phyloP scores from a whole-genome alignment of 2,329 filamentous ascomycete species.

The Bipolaris zeicola region DNA sequence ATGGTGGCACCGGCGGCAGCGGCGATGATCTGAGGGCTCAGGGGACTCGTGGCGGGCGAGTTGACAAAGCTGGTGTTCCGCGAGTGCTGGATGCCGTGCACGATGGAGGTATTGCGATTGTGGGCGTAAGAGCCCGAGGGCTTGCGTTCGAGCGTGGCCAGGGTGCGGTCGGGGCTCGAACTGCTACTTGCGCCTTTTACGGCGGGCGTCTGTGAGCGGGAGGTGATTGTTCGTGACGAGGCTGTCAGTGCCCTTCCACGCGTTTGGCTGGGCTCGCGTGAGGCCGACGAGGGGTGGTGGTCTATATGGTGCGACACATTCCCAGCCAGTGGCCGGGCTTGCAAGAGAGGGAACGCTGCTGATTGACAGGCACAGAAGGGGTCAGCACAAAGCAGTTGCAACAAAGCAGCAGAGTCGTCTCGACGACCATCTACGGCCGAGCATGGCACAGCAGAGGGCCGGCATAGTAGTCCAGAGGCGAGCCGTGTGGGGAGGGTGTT shows the following conservation, averaged over 20 bases:
- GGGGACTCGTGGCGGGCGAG: conserved; percentile 74
- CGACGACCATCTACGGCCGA: conserved; percentile 30
- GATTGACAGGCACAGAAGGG: conserved; percentile 25
- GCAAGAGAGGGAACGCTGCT: conserved; percentile 49
- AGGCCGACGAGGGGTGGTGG: conserved; percentile 35
- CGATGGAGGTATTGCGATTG: conserved; percentile 94
- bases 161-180: conserved; percentile 48
- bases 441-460: conserved; percentile 22
- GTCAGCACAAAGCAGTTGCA: conserved; percentile 38
- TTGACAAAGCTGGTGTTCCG: conserved; percentile 86
- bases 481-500: conserved; percentile 20
- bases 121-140: conserved; percentile 73
- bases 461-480: conserved; percentile 22
- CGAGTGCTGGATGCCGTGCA: conserved; percentile 92
- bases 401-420: conserved; percentile 12
- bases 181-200: conserved; percentile 38
- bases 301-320: conserved; percentile 48
- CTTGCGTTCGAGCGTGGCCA: conserved; percentile 53
- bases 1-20: conserved; percentile 45
- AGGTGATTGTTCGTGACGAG: conserved; percentile 51
- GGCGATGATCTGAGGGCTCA: conserved; percentile 86
- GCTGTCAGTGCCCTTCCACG: conserved; percentile 54
- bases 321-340: conserved; percentile 47
- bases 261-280: conserved; percentile 52
- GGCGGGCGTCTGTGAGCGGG: conserved; percentile 53